These are phyloP conservation scores for Allium sativum DNA, from an alignment of 106 monocot genomes.

Conservation along the genomic window DNA sequence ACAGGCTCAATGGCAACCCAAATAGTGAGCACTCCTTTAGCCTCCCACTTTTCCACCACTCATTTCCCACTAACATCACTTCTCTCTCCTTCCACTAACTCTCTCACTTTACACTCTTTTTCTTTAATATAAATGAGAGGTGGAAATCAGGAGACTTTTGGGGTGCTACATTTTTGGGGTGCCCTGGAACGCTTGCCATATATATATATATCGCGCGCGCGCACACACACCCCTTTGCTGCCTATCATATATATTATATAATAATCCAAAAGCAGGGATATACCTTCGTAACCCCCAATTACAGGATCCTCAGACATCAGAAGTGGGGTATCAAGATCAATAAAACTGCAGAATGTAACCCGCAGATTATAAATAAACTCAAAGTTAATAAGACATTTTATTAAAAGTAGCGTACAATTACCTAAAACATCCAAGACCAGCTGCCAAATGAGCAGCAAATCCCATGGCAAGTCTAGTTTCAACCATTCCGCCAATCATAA, in stretches of 20 bases:
- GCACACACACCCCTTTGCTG: background rate
- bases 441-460: conserved; percentile 87
- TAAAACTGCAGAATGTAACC: conserved; percentile 46
- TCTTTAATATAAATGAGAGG: too few relatives aligned
- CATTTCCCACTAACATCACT: too few relatives aligned
- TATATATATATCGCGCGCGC: too few relatives aligned
- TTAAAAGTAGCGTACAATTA: conserved; percentile 7
- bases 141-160: too few relatives aligned
- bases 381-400: background rate
- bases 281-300: conserved; percentile 88
- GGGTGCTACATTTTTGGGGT: too few relatives aligned
- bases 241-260: too few relatives aligned
- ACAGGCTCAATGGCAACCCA: too few relatives aligned
- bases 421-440: conserved; percentile 91
- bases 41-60: too few relatives aligned
- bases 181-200: too few relatives aligned
- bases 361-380: conserved; percentile 29
- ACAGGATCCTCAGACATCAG: conserved; percentile 79
- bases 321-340: conserved; percentile 92
- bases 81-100: too few relatives aligned
- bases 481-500: conserved; percentile 98
- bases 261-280: background rate
- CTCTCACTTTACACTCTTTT: too few relatives aligned
- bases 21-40: too few relatives aligned
- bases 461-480: conserved; percentile 97